Evolutionary conservation across 331 rosid genomes (phyloP), one percentile per base, ranked within the genome.

Genomic region (Pyrus hybrid): DNA sequence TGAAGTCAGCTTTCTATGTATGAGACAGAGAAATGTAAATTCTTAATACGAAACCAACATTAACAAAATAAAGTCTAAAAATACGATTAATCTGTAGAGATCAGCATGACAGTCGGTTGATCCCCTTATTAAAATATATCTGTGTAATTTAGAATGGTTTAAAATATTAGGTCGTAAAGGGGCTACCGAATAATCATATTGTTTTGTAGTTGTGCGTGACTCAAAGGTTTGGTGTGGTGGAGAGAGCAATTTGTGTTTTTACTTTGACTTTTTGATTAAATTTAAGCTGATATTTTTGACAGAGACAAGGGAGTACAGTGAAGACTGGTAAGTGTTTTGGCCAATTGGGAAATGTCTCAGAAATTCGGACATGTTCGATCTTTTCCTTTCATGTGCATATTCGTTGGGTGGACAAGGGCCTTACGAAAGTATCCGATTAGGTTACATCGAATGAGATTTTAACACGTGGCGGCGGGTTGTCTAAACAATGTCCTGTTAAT

Each of bases 291-390:
- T 56, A 32, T 25, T 61, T 61, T 16, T 29, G 68, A 72, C 68
- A 30, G 57, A 35, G n/a, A 60, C 77, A 73, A 25, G 29, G 17
- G 32, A 60, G 77, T 60, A 37, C 68, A 41, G 68, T 73, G 76
- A 30, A 73, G 33, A 20, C 47, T n/a, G 70, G 51, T 41, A 76
- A 76, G 21, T 63, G 80, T 25, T 56, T 41, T 63, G 73, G 14
- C 70, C 70, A 78, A 62, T 30, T 72, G 63, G 76, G 83, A 29
- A 57, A 66, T 83, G 86, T 83, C 78, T 75, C 86, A 32, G 21
- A 71, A 70, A 83, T 79, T 83, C 86, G 80, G 83, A 83, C 86
- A 83, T 79, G 83, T 74, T 83, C 67, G 76, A 74, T 71, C 78
- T 75, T 71, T 83, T 70, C 49, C 83, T 75, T 67, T 69, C 77